phyloP scores from a whole-genome alignment of 805 yeast species.

The Starmerella lactis-condensi region DNA sequence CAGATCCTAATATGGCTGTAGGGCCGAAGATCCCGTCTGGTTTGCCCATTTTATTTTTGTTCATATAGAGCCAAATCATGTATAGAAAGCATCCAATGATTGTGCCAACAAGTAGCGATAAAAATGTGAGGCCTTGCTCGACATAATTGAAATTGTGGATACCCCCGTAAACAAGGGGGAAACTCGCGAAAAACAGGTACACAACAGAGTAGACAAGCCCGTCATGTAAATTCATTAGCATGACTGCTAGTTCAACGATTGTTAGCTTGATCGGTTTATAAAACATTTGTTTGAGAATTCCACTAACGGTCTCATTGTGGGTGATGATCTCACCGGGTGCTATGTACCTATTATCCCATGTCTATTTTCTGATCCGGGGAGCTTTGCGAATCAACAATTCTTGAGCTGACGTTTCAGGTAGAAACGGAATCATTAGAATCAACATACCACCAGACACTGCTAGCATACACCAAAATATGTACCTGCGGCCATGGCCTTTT shows the following conservation, averaged over 20 bases:
- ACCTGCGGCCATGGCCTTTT: constrained; percentile 33
- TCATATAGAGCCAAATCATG: constrained; percentile 3
- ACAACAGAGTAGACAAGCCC: constrained; percentile 35
- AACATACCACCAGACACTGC: constrained; percentile 25
- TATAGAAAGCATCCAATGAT: constrained; percentile 21
- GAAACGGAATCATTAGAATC: constrained; percentile 24
- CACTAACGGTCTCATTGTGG: constrained; percentile 1
- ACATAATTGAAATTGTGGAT: constrained; percentile 31
- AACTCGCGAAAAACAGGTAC: constrained; percentile 43
- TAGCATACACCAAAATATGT: constrained; percentile 35
- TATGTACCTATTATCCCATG: constrained; percentile 17
- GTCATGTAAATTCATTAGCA: constrained; percentile 34
- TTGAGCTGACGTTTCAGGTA: constrained; percentile 34
- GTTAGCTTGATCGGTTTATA: constrained; percentile 30
- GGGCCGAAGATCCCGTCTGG: constrained; percentile 14
- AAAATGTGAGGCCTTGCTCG: constrained; percentile 31
- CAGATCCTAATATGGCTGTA: constrained; percentile 26
- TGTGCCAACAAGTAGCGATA: constrained; percentile 32
- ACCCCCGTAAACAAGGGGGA: constrained; percentile 36
- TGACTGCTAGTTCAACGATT: constrained; percentile 37
- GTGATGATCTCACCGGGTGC: constrained; percentile 12
- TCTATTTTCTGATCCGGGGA: constrained; percentile 28
- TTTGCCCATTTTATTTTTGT: background rate
- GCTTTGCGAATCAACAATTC: constrained; percentile 34
- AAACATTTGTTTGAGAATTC: constrained; percentile 12